Conservation (phyloP, 352 stramenopile species). For the Pythium rishiriense region DNA sequence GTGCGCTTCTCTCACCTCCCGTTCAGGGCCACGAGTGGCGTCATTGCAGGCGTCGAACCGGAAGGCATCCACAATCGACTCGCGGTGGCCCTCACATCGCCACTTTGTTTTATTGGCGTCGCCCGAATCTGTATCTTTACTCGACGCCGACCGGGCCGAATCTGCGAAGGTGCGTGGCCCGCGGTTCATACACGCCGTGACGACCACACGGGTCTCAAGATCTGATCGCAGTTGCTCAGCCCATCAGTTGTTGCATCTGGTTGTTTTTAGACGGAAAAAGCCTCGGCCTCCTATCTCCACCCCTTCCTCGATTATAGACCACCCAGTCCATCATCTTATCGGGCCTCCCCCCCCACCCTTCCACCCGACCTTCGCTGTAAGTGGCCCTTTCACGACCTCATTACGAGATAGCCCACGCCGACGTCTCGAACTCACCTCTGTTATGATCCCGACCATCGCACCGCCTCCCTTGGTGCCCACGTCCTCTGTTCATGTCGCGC, state of each 20-base stretch:
- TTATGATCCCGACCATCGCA: slow-evolving; percentile 28
- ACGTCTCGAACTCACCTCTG: slow-evolving; percentile 5
- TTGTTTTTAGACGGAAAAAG: not conserved
- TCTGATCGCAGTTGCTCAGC: slow-evolving; percentile 1
- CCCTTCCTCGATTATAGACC: not conserved
- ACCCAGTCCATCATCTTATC: not conserved
- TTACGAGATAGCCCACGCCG: not conserved
- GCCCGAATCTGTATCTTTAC: too few relatives aligned
- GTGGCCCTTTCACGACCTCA: not conserved
- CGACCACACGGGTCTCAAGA: not conserved
- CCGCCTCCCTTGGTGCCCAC: slow-evolving; percentile 5
- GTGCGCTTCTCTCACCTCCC: too few relatives aligned
- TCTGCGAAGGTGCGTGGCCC: not conserved
- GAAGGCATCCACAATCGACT: too few relatives aligned
- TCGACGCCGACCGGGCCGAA: not conserved
- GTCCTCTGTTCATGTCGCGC: slow-evolving; percentile 15
- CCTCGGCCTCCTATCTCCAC: not conserved
- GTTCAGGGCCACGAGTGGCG: too few relatives aligned
- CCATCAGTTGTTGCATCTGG: not conserved
- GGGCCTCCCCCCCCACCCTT: not conserved
- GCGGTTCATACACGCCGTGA: not conserved
- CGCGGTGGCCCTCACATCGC: too few relatives aligned
- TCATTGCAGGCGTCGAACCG: too few relatives aligned
- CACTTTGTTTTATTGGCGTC: too few relatives aligned
- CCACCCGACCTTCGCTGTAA: not conserved